phyloP scores from a whole-genome alignment of 495 filamentous ascomycete species.

The Tuber indicum region DNA sequence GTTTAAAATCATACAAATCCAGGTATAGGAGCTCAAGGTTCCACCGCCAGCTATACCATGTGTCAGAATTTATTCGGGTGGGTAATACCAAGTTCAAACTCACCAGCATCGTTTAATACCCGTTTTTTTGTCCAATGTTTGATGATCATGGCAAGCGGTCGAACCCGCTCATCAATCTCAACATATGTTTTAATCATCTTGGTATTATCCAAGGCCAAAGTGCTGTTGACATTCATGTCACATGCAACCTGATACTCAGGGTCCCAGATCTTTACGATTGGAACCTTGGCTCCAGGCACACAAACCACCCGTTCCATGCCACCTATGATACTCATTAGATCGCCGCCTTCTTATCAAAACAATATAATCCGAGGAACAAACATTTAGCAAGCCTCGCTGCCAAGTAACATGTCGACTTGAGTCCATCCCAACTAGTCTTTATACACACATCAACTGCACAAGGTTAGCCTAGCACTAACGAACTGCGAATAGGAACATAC shows the following conservation, averaged over 20 bases:
- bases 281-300: constrained; percentile 87
- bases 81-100: constrained; percentile 41
- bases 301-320: constrained; percentile 96
- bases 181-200: constrained; percentile 98
- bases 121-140: constrained; percentile 94
- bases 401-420: constrained; percentile 81
- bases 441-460: constrained; percentile 91
- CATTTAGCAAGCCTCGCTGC: constrained; percentile 75
- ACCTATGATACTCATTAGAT: constrained; percentile 50
- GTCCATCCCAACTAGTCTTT: constrained; percentile 73
- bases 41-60: constrained; percentile 67
- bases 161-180: constrained; percentile 81
- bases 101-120: constrained; percentile 92
- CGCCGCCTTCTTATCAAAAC: not conserved
- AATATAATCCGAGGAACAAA: constrained; percentile 47
- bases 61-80: constrained; percentile 19
- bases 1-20: constrained; percentile 97
- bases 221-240: constrained; percentile 99
- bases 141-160: constrained; percentile 88
- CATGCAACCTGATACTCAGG: constrained; percentile 84
- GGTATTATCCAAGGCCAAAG: constrained; percentile 87
- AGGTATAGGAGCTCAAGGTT: constrained; percentile 97
- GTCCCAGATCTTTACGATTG: constrained; percentile 98
- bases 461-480: constrained; percentile 31
- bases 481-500: constrained; percentile 49